Evolutionary conservation across 331 rosid genomes (phyloP).

Genomic region (Arachis monticola): DNA sequence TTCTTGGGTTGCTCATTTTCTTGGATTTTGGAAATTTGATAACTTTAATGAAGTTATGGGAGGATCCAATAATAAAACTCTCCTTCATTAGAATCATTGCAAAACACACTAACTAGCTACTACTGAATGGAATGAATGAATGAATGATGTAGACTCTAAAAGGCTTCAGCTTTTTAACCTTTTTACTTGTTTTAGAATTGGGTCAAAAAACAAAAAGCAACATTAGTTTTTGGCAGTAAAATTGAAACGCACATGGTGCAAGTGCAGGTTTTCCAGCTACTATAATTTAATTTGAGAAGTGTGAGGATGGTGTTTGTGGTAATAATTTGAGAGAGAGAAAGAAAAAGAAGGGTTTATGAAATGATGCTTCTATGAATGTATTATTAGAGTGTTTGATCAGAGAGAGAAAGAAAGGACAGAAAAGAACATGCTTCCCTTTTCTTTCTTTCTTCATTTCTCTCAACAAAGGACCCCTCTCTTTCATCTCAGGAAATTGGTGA

Average conservation of each 20-base stretch:
- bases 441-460: conserved; percentile 2
- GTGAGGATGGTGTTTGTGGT: conserved; percentile 29
- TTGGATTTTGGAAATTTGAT: conserved; percentile 39
- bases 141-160: conserved; percentile 20
- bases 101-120: neutral
- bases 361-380: conserved; percentile 6
- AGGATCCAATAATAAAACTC: conserved; percentile 39
- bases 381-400: conserved; percentile 41
- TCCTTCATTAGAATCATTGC: conserved; percentile 33
- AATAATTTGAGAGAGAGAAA: conserved; percentile 53
- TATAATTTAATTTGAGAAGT: conserved; percentile 37
- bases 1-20: conserved; percentile 49
- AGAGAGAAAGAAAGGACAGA: conserved; percentile 22
- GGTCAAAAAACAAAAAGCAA: neutral
- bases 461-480: conserved; percentile 23
- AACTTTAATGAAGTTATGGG: conserved; percentile 11
- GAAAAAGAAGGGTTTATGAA: neutral
- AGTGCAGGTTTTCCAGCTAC: conserved; percentile 37
- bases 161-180: neutral
- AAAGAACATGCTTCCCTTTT: conserved; percentile 32
- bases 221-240: conserved; percentile 16
- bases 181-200: neutral
- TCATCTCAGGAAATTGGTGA: conserved; percentile 53
- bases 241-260: conserved; percentile 31
- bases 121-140: neutral